A percentile compares a stretch with the other conserved stretches of the same genome.
These are phyloP conservation scores for Diatrype stigma DNA, from an alignment of 2,329 filamentous ascomycete species.

Conservation along the genomic window DNA sequence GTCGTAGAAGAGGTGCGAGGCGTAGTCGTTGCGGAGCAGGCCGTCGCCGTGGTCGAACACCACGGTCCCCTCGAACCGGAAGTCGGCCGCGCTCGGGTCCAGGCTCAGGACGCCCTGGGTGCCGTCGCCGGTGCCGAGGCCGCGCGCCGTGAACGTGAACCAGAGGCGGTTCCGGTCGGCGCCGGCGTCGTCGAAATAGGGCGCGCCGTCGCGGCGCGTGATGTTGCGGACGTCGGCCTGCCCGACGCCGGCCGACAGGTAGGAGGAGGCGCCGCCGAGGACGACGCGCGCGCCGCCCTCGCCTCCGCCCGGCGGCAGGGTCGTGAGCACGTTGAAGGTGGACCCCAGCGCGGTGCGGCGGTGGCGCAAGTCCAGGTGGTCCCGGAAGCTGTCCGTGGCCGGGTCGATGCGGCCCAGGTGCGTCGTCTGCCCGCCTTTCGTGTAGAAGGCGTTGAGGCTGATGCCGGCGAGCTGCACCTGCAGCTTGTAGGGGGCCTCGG, in stretches of 20 bases:
- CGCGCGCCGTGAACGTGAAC: constrained; percentile 3
- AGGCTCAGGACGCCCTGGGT: constrained; percentile 2
- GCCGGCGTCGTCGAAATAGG: not conserved
- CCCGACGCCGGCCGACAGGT: constrained; percentile 1
- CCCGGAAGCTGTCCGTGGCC: not conserved
- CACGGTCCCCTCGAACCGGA: constrained; percentile 1
- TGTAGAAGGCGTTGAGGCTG: constrained; percentile 1
- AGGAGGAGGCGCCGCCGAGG: not conserved
- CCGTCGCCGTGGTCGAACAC: constrained; percentile 3
- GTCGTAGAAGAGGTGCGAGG: constrained; percentile 3
- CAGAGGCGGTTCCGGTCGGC: not conserved
- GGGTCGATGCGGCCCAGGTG: constrained; percentile 1
- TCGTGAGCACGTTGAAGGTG: not conserved
- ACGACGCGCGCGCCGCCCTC: not conserved
- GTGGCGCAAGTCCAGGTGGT: not conserved
- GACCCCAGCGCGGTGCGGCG: not conserved
- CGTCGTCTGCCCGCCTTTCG: not conserved
- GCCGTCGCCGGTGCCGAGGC: constrained; percentile 1
- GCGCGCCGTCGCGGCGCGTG: constrained; percentile 1
- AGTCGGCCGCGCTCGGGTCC: constrained; percentile 1
- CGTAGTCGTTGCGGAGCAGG: constrained; percentile 2
- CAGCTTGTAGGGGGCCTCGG: not conserved
- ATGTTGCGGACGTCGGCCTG: constrained; percentile 1
- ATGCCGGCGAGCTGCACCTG: not conserved
- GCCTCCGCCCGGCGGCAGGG: too few species aligned